phyloP scores from a whole-genome alignment of 257 asterid genomes.

The Paulownia fortunei region DNA sequence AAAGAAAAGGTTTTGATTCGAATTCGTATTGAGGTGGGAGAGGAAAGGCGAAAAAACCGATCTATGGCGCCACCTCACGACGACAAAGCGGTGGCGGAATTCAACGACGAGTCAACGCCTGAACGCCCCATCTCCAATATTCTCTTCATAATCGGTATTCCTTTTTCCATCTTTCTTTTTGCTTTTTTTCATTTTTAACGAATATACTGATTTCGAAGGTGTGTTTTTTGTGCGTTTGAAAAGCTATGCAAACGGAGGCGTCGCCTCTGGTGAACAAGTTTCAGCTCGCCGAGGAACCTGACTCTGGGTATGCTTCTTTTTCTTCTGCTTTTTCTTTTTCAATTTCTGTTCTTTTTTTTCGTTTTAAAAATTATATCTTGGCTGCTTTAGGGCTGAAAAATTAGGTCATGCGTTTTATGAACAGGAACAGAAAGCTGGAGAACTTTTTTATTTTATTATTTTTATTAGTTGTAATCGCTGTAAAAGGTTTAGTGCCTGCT shows the following conservation, averaged over 20 bases:
- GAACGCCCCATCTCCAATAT: constrained; percentile 65
- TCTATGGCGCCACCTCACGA: constrained; percentile 71
- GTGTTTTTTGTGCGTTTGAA: background rate
- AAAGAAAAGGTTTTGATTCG: background rate
- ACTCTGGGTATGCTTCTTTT: constrained; percentile 57
- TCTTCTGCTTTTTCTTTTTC: background rate
- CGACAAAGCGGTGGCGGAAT: constrained; percentile 41
- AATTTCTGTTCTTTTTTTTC: background rate
- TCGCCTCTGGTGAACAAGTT: constrained; percentile 78
- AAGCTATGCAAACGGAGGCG: constrained; percentile 98
- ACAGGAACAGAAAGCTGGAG: background rate
- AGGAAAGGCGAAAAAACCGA: background rate
- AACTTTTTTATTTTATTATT: background rate
- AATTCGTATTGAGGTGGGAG: constrained; percentile 21
- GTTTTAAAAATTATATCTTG: background rate
- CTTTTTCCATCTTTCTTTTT: background rate
- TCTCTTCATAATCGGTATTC: constrained; percentile 79
- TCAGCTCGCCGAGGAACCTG: constrained; percentile 65
- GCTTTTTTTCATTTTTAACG: background rate
- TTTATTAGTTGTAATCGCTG: constrained; percentile 6
- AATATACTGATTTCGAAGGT: constrained; percentile 18
- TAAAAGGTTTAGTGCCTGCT: background rate
- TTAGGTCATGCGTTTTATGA: background rate
- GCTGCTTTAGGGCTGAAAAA: background rate
- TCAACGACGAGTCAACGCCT: constrained; percentile 49